Evolutionary conservation across 257 asterid genomes (phyloP).

Genomic region (Solanum corneliomulleri): DNA sequence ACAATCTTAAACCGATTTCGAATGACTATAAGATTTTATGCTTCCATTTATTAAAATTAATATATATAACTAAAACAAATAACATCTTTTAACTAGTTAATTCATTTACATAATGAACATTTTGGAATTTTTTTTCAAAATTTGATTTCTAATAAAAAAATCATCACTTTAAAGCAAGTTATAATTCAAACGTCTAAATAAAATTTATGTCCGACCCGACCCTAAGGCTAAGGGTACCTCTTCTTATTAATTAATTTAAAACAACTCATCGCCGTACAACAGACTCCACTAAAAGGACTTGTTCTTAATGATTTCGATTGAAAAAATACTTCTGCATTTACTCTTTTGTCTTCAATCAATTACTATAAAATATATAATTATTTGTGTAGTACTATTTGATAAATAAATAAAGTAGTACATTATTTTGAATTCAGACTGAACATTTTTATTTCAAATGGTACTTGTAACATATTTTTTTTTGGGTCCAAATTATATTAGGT

Average conservation of each 20-base stretch:
- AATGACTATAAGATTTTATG: neutral
- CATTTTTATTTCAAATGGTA: neutral
- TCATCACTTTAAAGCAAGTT: neutral
- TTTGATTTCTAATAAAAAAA: accelerated
- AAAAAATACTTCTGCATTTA: neutral
- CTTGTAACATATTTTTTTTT: neutral
- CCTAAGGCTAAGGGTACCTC: neutral
- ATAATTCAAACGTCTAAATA: neutral
- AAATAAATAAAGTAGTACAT: neutral
- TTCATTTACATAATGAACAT: accelerated
- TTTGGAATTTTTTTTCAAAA: neutral
- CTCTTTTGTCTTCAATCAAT: neutral
- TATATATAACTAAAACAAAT: neutral
- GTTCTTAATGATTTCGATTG: neutral
- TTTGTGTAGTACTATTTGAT: neutral
- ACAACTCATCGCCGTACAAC: neutral
- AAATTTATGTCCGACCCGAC: neutral
- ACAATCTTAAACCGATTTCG: neutral
- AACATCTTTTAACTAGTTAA: neutral
- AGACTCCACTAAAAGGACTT: neutral
- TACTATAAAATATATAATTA: neutral
- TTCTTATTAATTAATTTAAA: neutral
- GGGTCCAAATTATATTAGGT: neutral
- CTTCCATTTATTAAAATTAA: neutral
- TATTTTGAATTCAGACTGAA: neutral